Percentiles rank a stretch among this genome's conserved stretches.
phyloP scores from a whole-genome alignment of 2,329 filamentous ascomycete genomes.

The Penicillium sp. region DNA sequence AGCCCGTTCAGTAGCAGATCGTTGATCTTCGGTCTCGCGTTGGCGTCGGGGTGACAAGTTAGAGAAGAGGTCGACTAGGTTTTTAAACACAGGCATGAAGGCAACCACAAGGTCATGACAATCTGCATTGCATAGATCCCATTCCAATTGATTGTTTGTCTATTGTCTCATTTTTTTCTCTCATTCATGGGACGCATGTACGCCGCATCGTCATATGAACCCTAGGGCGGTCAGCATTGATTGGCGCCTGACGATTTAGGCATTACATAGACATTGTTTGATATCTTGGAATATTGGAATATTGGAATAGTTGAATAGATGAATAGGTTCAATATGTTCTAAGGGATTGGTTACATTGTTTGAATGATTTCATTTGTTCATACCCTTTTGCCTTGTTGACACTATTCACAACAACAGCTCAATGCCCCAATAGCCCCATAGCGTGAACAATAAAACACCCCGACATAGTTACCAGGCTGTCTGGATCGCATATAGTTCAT shows the following conservation, averaged over 20 bases:
- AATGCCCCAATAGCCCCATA: neutral
- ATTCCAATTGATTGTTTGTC: neutral
- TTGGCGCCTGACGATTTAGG: neutral
- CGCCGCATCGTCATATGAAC: slow-evolving; percentile 9
- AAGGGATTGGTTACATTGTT: neutral
- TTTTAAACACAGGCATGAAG: slow-evolving; percentile 20
- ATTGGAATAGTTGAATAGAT: neutral
- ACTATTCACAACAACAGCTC: neutral
- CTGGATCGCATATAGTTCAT: no score
- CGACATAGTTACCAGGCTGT: neutral
- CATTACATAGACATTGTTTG: neutral
- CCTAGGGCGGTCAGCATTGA: slow-evolving; percentile 4
- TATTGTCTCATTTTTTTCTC: neutral
- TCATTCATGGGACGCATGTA: neutral
- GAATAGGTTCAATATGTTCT: neutral
- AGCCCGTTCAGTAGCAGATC: slow-evolving; percentile 2
- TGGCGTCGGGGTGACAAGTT: slow-evolving; percentile 21
- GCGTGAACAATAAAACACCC: neutral
- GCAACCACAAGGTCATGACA: slow-evolving; percentile 6
- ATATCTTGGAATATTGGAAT: neutral
- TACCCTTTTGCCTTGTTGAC: neutral
- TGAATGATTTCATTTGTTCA: neutral
- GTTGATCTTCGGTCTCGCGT: slow-evolving; percentile 16
- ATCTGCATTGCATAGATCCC: slow-evolving; percentile 10
- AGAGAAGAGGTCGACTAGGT: slow-evolving; percentile 14